A percentile compares a stretch with the other conserved stretches of the same genome.
Evolutionary conservation across 495 filamentous ascomycete genomes (phyloP).

Genomic region (Tuber magnatum): DNA sequence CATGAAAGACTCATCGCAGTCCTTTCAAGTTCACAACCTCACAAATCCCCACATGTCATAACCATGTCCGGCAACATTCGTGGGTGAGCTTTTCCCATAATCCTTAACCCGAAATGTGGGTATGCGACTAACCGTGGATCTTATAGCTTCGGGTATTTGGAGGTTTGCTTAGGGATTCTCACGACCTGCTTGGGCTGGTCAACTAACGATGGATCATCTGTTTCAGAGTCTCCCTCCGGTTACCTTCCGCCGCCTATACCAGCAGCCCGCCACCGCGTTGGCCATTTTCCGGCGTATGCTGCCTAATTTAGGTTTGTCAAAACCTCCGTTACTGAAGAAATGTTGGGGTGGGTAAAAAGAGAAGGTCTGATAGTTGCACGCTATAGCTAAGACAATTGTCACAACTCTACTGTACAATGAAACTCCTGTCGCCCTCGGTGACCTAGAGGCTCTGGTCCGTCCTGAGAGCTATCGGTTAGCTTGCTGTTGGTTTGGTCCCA

Average conservation of each 20-base stretch:
- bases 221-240: slow-evolving; percentile 68
- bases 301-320: slow-evolving; percentile 67
- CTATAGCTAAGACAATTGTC: slow-evolving; percentile 84
- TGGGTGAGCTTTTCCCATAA: slow-evolving; percentile 21
- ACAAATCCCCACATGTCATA: slow-evolving; percentile 10
- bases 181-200: background rate
- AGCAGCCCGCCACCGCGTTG: slow-evolving; percentile 88
- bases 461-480: slow-evolving; percentile 60
- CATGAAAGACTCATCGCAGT: background rate
- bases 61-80: slow-evolving; percentile 34
- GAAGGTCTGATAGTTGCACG: slow-evolving; percentile 11
- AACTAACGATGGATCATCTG: slow-evolving; percentile 3
- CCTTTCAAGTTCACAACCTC: slow-evolving; percentile 1
- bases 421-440: slow-evolving; percentile 60
- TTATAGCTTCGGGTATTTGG: slow-evolving; percentile 31
- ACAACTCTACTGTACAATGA: slow-evolving; percentile 88
- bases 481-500: slow-evolving; percentile 4
- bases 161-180: slow-evolving; percentile 16
- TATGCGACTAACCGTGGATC: slow-evolving; percentile 16
- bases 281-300: slow-evolving; percentile 97
- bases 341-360: background rate
- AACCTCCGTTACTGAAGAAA: background rate
- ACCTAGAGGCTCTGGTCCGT: slow-evolving; percentile 78
- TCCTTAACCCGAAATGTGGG: background rate
- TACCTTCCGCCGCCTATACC: slow-evolving; percentile 83